A percentile compares a stretch with the other conserved stretches of the same genome.
phyloP scores from a whole-genome alignment of 331 rosid genomes.

The Rosa hybrid region DNA sequence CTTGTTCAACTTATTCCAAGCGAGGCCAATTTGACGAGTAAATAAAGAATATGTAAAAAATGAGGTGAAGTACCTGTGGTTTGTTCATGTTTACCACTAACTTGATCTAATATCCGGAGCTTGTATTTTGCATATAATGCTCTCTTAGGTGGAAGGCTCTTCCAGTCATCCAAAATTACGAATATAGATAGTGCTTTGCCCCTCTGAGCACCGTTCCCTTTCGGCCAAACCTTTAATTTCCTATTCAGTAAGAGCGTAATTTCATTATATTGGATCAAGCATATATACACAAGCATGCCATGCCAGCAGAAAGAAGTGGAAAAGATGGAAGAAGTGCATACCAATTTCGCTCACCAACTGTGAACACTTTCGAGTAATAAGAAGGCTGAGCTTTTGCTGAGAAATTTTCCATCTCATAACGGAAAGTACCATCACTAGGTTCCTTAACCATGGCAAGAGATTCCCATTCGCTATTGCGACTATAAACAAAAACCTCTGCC shows the following conservation, averaged over 20 bases:
- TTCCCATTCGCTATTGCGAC: not conserved
- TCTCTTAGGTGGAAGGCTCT: conserved; percentile 6
- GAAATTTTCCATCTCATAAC: not conserved
- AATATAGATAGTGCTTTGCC: not conserved
- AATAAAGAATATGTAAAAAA: not conserved
- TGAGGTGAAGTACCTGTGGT: not conserved
- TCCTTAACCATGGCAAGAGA: conserved; percentile 3
- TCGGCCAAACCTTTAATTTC: not conserved
- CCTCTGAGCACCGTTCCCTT: not conserved
- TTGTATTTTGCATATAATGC: not conserved
- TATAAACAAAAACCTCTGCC: conserved; percentile 3
- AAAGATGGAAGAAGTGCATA: not conserved
- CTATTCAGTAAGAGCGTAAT: not conserved
- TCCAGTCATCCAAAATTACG: not conserved
- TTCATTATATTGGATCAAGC: not conserved
- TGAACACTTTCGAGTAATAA: not conserved
- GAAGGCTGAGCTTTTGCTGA: not conserved
- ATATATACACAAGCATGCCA: not conserved
- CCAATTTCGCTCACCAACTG: not conserved
- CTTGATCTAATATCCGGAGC: conserved; percentile 2
- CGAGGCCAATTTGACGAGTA: not conserved
- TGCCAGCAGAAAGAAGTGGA: not conserved
- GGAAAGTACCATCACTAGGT: conserved; percentile 7
- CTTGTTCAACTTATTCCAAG: not conserved
- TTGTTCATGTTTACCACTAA: not conserved